These are phyloP conservation scores for Camellia oleifera DNA, from an alignment of 179 eudicot species.

Conservation along the genomic window DNA sequence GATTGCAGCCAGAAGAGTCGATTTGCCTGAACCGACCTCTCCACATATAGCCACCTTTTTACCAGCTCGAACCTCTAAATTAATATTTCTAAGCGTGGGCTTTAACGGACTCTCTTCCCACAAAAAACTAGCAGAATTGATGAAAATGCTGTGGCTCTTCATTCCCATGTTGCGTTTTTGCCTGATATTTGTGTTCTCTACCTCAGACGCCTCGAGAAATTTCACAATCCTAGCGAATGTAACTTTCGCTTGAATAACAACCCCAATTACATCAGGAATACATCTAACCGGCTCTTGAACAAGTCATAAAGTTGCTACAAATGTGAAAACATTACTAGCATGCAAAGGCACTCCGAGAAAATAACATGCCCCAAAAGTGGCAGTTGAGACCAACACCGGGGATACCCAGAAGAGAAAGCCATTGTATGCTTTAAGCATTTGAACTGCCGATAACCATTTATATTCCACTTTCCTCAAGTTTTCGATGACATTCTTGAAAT, in stretches of 20 bases:
- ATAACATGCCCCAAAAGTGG: constrained; percentile 80
- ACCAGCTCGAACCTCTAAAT: constrained; percentile 52
- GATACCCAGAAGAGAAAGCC: constrained; percentile 66
- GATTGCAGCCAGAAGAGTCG: constrained; percentile 68
- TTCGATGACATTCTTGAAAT: constrained; percentile 52
- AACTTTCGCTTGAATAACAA: constrained; percentile 74
- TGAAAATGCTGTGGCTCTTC: constrained; percentile 23
- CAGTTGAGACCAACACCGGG: constrained; percentile 69
- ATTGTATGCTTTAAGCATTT: constrained; percentile 48
- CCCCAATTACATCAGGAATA: constrained; percentile 74
- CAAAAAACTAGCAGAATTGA: constrained; percentile 51
- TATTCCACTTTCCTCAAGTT: constrained; percentile 45
- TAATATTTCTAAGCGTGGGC: constrained; percentile 52
- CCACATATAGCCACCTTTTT: constrained; percentile 80
- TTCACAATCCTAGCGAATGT: constrained; percentile 59
- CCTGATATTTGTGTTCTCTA: constrained; percentile 40
- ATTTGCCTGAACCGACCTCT: constrained; percentile 88
- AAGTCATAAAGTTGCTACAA: constrained; percentile 70
- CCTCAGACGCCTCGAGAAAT: constrained; percentile 73
- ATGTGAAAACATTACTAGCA: constrained; percentile 85
- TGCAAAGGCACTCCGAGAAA: constrained; percentile 52
- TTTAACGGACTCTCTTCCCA: constrained; percentile 56
- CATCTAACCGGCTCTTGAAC: constrained; percentile 74
- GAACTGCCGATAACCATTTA: constrained; percentile 56
- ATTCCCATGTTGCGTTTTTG: constrained; percentile 20